Conservation (phyloP, 1,139 yeast genomes). For the Kurtzmaniella quercitrusa region DNA sequence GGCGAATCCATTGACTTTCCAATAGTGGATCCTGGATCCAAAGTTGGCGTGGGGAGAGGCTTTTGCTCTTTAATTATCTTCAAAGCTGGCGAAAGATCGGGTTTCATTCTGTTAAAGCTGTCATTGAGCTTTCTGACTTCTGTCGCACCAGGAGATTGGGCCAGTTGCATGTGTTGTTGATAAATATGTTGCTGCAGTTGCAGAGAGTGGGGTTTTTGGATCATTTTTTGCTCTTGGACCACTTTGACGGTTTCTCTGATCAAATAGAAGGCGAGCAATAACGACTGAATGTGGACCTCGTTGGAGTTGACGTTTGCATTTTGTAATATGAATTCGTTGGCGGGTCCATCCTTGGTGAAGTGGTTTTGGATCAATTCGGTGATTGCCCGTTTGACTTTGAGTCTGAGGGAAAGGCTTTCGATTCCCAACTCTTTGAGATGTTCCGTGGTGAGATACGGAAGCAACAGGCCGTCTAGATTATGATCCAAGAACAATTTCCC, state of each 20-base stretch:
- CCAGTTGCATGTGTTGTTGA: not conserved
- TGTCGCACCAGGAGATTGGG: conserved; percentile 17
- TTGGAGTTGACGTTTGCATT: conserved; percentile 5
- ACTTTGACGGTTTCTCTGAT: conserved; percentile 12
- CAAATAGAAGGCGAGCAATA: conserved; percentile 5
- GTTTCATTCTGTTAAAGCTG: conserved; percentile 45
- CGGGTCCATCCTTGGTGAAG: conserved; percentile 3
- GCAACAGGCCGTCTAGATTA: conserved; percentile 57
- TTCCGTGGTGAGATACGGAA: conserved; percentile 55
- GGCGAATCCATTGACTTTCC: conserved; percentile 30
- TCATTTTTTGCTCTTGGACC: conserved; percentile 5
- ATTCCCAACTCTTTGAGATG: conserved; percentile 62
- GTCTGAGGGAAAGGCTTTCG: conserved; percentile 33
- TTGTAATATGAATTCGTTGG: not conserved
- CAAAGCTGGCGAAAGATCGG: conserved; percentile 51
- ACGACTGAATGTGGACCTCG: conserved; percentile 6
- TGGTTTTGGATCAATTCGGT: conserved; percentile 40
- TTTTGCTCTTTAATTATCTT: conserved; percentile 50
- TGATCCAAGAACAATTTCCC: conserved; percentile 44
- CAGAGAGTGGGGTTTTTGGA: conserved; percentile 8
- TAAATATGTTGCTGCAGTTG: conserved; percentile 1
- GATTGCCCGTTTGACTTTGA: conserved; percentile 46
- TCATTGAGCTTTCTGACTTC: conserved; percentile 42
- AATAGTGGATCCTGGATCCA: conserved; percentile 33
- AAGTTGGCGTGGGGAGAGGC: conserved; percentile 55